Conservation (phyloP, 2,329 filamentous ascomycete genomes). For the Aspergillus felis region DNA sequence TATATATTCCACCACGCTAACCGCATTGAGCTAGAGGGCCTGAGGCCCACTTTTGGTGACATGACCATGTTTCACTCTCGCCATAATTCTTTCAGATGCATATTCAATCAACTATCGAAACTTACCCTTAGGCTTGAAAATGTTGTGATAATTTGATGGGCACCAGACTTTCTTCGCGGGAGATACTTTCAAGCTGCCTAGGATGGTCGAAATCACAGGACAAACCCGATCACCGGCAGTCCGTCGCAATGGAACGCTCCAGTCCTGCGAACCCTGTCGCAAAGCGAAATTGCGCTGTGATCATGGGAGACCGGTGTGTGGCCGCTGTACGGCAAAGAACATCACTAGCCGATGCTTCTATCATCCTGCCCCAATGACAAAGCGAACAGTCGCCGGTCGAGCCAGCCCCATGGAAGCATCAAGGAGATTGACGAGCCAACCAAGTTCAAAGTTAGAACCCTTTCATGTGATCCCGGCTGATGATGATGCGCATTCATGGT, state of each 20-base stretch:
- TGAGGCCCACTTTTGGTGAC: not conserved
- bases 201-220: slow-evolving; percentile 5
- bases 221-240: slow-evolving; percentile 20
- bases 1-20: not conserved
- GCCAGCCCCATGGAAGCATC: slow-evolving; percentile 7
- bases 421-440: slow-evolving; percentile 16
- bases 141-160: not conserved
- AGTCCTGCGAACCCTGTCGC: slow-evolving; percentile 38
- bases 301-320: slow-evolving; percentile 32
- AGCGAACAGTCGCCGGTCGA: slow-evolving; percentile 14
- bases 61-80: not conserved
- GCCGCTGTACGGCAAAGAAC: slow-evolving; percentile 27
- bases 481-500: not conserved
- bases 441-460: slow-evolving; percentile 20
- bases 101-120: not conserved
- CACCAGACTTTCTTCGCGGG: not conserved
- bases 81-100: not conserved
- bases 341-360: slow-evolving; percentile 32
- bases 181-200: not conserved
- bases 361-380: slow-evolving; percentile 39
- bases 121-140: not conserved
- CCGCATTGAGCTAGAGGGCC: not conserved
- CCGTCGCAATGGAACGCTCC: slow-evolving; percentile 34
- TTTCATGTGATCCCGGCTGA: not conserved
- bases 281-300: slow-evolving; percentile 37